phyloP scores from a whole-genome alignment of 768 basidiomycete genomes.

The Leccinum rimulosum region DNA sequence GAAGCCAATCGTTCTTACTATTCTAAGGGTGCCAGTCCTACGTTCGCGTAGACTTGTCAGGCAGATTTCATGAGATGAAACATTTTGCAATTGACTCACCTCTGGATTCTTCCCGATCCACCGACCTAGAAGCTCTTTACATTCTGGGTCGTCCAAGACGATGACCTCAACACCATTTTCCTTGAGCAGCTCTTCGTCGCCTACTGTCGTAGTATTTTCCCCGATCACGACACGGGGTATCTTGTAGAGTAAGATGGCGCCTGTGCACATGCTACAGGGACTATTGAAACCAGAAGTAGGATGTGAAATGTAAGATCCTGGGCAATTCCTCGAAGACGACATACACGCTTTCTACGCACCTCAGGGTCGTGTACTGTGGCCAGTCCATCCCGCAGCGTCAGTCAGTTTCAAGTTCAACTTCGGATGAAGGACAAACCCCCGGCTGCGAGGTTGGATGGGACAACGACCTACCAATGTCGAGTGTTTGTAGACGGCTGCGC shows the following conservation, averaged over 20 bases:
- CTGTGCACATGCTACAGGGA: slow-evolving; percentile 67
- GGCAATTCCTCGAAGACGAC: background rate
- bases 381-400: background rate
- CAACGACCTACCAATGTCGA: slow-evolving; percentile 45
- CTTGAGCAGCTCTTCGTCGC: slow-evolving; percentile 54
- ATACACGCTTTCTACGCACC: slow-evolving; percentile 16
- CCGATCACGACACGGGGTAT: slow-evolving; percentile 67
- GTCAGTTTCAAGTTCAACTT: background rate
- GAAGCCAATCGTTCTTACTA: background rate
- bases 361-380: slow-evolving; percentile 38
- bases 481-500: slow-evolving; percentile 42
- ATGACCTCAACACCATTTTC: slow-evolving; percentile 54
- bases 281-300: slow-evolving; percentile 16
- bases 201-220: slow-evolving; percentile 54
- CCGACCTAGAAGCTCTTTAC: slow-evolving; percentile 50
- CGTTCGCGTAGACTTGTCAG: background rate
- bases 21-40: background rate
- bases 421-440: background rate
- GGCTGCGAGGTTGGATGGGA: background rate
- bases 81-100: slow-evolving; percentile 28
- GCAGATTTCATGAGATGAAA: background rate
- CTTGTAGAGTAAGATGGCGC: slow-evolving; percentile 59
- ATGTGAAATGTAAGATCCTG: background rate
- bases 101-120: slow-evolving; percentile 59
- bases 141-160: slow-evolving; percentile 46